Evolutionary conservation across 495 filamentous ascomycete genomes (phyloP), one percentile per base, ranked within the genome.

Genomic region (Aspergillus saccharolyticus): DNA sequence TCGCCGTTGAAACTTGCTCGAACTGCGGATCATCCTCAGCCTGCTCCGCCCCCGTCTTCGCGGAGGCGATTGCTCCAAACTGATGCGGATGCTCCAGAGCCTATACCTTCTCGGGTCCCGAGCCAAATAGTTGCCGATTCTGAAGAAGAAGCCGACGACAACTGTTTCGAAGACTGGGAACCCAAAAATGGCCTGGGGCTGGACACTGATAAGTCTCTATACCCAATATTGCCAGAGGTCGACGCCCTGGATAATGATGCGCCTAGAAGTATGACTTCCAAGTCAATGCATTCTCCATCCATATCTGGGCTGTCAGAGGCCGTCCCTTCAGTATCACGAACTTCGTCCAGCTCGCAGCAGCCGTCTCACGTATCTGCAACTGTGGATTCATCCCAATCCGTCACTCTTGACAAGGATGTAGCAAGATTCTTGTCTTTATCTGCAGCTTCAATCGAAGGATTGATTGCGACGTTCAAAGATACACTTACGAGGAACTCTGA

Each of bases 61-160:
- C 49, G 16, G 12, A 30, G 16, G 12, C 19, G 25, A 48, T 22
- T 30, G 14, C 20, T 24, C 15, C 50, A 28, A 2, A 25, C 30
- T 9, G 49, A 39, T 19, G 60, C 59, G 33, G 33, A 39, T 39
- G 2, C 2, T 39, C 14, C 4, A 2, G 4, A 39, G 12, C 5
- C 6, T 12, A 39, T 12, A 12, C 33, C 33, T 39, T 39, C 33
- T 12, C 33, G 33, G 14, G 14, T 12, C 33, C 12, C 20, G 30
- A 70, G 60, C 19, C 55, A 49, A 24, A 63, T 70, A 9, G 71
- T 80, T 49, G 72, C 73, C 18, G 78, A 77, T 50, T 79, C 78
- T 4, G 75, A 78, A n/a, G 77, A 78, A 54, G 74, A 76, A 43
- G 63, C 45, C 24, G 63, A 61, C 49, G 68, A 65, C 20, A 58